Percentiles rank a stretch among this genome's conserved stretches.
phyloP scores from a whole-genome alignment of 306 rosid genomes.

The Lablab purpureus region DNA sequence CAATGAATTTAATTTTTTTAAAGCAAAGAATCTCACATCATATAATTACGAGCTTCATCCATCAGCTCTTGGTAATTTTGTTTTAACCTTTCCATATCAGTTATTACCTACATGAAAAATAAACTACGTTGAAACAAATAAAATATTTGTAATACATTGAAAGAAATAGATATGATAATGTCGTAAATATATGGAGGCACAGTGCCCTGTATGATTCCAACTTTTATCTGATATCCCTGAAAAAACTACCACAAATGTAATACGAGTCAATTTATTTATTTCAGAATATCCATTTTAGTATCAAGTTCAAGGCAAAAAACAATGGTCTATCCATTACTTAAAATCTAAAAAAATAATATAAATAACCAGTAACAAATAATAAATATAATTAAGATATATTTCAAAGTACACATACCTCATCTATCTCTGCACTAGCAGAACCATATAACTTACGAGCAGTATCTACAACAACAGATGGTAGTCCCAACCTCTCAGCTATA shows the following conservation, averaged over 20 bases:
- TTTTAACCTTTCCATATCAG: constrained; percentile 86
- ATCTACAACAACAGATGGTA: constrained; percentile 70
- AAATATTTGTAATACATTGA: constrained; percentile 2
- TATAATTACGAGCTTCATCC: constrained; percentile 62
- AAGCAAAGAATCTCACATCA: constrained; percentile 65
- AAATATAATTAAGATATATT: constrained; percentile 15
- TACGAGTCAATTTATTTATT: background rate
- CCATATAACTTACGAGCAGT: constrained; percentile 84
- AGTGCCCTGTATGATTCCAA: background rate
- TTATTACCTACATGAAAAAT: constrained; percentile 71
- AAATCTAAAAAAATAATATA: constrained; percentile 2
- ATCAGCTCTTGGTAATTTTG: constrained; percentile 70
- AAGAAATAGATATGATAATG: constrained; percentile 9
- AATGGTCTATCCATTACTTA: constrained; percentile 5
- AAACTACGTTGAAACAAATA: constrained; percentile 22
- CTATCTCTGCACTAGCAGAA: constrained; percentile 93
- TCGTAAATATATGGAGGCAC: background rate
- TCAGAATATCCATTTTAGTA: constrained; percentile 11
- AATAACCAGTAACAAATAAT: constrained; percentile 22
- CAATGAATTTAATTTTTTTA: background rate
- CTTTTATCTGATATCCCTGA: constrained; percentile 26
- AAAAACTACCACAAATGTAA: constrained; percentile 13
- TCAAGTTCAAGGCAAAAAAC: constrained; percentile 36
- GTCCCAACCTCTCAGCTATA: constrained; percentile 89
- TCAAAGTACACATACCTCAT: constrained; percentile 66